Conservation (phyloP, 129 eudicot species). For the Pittosporum tobira region DNA sequence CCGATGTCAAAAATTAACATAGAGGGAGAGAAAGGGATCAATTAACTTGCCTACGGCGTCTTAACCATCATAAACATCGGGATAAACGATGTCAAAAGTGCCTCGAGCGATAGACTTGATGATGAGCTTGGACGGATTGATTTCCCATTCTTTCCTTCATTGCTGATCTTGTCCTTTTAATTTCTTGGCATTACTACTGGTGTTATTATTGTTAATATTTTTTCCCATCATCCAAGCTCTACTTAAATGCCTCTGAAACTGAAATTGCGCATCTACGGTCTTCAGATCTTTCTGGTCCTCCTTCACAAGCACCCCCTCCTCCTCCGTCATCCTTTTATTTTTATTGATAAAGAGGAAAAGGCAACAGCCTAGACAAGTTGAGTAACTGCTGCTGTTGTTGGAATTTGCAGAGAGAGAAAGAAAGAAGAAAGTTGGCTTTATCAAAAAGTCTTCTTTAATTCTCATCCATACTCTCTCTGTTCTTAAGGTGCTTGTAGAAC, state of each 20-base stretch:
- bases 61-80: conserved; percentile 87
- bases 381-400: too few relatives aligned
- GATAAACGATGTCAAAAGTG: conserved; percentile 85
- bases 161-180: conserved; percentile 14
- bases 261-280: conserved; percentile 88
- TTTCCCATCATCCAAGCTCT: conserved; percentile 38
- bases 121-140: conserved; percentile 73
- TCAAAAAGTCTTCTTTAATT: too few relatives aligned
- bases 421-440: too few relatives aligned
- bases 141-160: conserved; percentile 90
- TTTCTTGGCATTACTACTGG: conserved; percentile 3
- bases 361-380: too few relatives aligned
- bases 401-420: too few relatives aligned
- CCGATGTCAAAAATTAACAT: too few relatives aligned
- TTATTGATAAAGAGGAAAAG: too few relatives aligned
- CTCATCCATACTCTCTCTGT: too few relatives aligned
- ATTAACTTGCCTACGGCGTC: conserved; percentile 79
- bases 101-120: conserved; percentile 90
- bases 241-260: conserved; percentile 62
- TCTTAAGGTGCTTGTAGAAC: too few relatives aligned
- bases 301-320: conserved; percentile 47
- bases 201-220: not conserved
- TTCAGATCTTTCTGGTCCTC: conserved; percentile 95
- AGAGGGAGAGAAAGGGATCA: not conserved
- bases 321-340: conserved; percentile 15